Evolutionary conservation across 2,329 filamentous ascomycete species (phyloP).

Genomic region (Sclerotinia glacialis): DNA sequence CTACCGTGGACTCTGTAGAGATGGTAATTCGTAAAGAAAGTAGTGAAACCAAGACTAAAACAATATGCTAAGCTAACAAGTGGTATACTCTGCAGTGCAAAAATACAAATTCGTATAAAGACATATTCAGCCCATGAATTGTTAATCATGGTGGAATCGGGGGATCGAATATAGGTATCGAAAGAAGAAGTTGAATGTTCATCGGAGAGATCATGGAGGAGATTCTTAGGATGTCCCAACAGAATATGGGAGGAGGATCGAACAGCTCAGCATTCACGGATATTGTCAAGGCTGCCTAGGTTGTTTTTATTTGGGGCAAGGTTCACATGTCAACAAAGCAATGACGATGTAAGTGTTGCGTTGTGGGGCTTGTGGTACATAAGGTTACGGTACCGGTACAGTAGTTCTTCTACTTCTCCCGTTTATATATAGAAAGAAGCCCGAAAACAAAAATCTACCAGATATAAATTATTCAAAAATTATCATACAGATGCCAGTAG

Average conservation of each 20-base stretch:
- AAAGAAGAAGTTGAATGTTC: not conserved
- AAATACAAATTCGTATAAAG: constrained; percentile 48
- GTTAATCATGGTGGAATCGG: constrained; percentile 38
- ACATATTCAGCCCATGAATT: constrained; percentile 37
- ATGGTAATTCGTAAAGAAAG: constrained; percentile 37
- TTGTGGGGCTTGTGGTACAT: constrained; percentile 5
- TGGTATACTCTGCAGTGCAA: constrained; percentile 48
- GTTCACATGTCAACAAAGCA: constrained; percentile 12
- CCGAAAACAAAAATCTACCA: not conserved
- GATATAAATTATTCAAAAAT: not conserved
- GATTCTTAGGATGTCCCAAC: not conserved
- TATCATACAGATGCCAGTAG: not conserved
- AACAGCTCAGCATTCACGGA: not conserved
- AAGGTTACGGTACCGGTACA: too few species aligned
- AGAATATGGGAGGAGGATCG: not conserved
- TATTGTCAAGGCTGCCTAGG: constrained; percentile 4
- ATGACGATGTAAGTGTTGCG: not conserved
- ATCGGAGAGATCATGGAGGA: constrained; percentile 4
- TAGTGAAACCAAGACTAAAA: constrained; percentile 37
- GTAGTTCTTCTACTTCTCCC: too few species aligned
- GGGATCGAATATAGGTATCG: not conserved
- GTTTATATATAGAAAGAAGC: not conserved
- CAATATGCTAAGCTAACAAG: constrained; percentile 50
- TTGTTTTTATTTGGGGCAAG: not conserved
- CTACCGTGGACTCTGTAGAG: constrained; percentile 35